Conservation (phyloP, 140 eudicot genomes). For the Flaveria floridana region DNA sequence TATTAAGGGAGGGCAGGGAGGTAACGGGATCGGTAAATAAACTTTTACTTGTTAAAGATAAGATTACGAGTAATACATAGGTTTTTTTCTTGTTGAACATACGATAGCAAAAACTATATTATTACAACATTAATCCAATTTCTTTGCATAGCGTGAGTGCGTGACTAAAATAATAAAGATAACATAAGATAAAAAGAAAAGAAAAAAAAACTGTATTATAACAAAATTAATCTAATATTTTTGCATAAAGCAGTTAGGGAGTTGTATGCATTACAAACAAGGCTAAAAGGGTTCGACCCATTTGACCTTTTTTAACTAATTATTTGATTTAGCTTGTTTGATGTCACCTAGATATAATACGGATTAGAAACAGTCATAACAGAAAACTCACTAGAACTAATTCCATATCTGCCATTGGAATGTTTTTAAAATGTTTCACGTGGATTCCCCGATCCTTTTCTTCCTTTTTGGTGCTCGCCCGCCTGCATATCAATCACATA, state of each 20-base stretch:
- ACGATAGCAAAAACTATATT: background rate
- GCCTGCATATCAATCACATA: constrained; percentile 41
- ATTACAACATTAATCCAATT: background rate
- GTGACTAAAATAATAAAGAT: no score
- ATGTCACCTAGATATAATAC: background rate
- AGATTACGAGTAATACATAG: background rate
- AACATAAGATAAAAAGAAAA: no score
- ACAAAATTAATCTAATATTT: no score
- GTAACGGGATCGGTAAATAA: background rate
- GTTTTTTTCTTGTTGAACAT: background rate
- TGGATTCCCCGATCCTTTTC: constrained; percentile 75
- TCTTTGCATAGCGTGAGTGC: background rate
- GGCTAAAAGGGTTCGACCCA: no score
- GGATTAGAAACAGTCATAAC: background rate
- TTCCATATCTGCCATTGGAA: constrained; percentile 99
- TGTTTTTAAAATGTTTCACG: constrained; percentile 90
- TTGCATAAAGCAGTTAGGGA: no score
- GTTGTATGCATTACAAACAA: background rate
- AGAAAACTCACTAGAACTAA: constrained; percentile 69
- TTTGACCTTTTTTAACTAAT: no score
- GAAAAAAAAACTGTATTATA: no score
- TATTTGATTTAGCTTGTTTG: no score
- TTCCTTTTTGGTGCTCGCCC: constrained; percentile 45
- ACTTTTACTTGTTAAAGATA: background rate
- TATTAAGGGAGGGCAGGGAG: background rate